Conservation (phyloP, 805 yeast species). For the Yamadazyma sp. region DNA sequence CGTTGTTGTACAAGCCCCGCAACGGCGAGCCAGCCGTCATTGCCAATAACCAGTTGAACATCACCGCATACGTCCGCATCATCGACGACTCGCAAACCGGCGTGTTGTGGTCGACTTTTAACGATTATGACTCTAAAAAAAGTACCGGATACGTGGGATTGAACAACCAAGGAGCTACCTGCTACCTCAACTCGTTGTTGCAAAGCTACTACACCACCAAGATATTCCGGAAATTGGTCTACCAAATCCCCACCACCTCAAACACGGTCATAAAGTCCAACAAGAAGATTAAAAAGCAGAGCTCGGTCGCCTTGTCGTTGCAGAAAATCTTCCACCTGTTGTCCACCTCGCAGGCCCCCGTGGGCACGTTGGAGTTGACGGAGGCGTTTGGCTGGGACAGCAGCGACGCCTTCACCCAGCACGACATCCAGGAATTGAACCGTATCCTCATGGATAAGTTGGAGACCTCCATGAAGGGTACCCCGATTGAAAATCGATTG, state of each 20-base stretch:
- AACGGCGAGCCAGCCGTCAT: slow-evolving; percentile 27
- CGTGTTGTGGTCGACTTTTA: slow-evolving; percentile 87
- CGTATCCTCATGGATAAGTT: slow-evolving; percentile 93
- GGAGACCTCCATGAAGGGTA: slow-evolving; percentile 88
- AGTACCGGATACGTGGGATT: slow-evolving; percentile 91
- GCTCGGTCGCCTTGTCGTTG: slow-evolving; percentile 76
- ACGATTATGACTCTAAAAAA: slow-evolving; percentile 81
- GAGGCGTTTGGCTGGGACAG: slow-evolving; percentile 97
- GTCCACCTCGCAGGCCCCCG: slow-evolving; percentile 69
- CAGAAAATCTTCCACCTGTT: slow-evolving; percentile 85
- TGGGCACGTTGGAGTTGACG: slow-evolving; percentile 84
- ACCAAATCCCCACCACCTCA: slow-evolving; percentile 76
- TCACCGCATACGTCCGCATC: slow-evolving; percentile 75
- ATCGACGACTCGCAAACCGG: slow-evolving; percentile 88
- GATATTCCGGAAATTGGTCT: slow-evolving; percentile 79
- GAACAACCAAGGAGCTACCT: slow-evolving; percentile 96
- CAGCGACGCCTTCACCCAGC: slow-evolving; percentile 94
- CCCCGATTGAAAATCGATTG: slow-evolving; percentile 56
- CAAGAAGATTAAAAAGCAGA: slow-evolving; percentile 16
- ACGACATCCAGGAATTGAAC: slow-evolving; percentile 95
- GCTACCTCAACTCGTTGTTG: slow-evolving; percentile 87
- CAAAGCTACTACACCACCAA: slow-evolving; percentile 90
- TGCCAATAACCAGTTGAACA: slow-evolving; percentile 58
- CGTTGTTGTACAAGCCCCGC: slow-evolving; percentile 16
- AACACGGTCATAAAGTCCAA: slow-evolving; percentile 27